Percentiles rank a stretch among this genome's conserved stretches.
phyloP scores from a whole-genome alignment of 2,329 filamentous ascomycete genomes.

The Ceratocystis alfenasii region DNA sequence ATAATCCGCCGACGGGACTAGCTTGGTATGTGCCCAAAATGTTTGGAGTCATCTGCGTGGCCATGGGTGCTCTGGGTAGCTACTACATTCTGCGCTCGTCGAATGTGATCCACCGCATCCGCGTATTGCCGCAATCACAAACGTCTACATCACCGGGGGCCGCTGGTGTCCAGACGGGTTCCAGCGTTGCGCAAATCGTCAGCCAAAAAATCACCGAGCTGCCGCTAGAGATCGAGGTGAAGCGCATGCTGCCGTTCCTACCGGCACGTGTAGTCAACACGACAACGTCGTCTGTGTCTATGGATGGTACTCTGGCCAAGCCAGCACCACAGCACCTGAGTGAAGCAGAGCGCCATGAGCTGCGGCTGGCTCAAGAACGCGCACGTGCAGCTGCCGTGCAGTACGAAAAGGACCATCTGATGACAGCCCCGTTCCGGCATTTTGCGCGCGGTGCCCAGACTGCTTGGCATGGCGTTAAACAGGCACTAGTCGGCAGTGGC shows the following conservation, averaged over 20 bases:
- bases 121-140: conserved; percentile 36
- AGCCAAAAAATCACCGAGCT: conserved; percentile 29
- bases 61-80: conserved; percentile 49
- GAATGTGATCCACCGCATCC: conserved; percentile 47
- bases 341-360: conserved; percentile 28
- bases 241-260: conserved; percentile 40
- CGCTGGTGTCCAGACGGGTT: conserved; percentile 11
- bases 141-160: conserved; percentile 21
- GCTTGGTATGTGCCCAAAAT: conserved; percentile 45
- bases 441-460: conserved; percentile 33
- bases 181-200: conserved; percentile 22
- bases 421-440: conserved; percentile 47
- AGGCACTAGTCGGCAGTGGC: conserved; percentile 45
- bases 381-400: conserved; percentile 33
- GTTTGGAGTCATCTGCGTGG: conserved; percentile 46
- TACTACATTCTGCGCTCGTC: conserved; percentile 47
- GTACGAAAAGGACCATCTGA: conserved; percentile 43
- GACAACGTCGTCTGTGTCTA: conserved; percentile 28
- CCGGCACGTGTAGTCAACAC: conserved; percentile 34
- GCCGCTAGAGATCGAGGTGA: conserved; percentile 42
- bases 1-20: conserved; percentile 40
- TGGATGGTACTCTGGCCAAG: conserved; percentile 31
- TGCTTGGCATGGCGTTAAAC: conserved; percentile 36
- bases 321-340: conserved; percentile 32
- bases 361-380: conserved; percentile 31